Conservation (phyloP, 1,284 basidiomycete species). For the Marasmius tenuissimus region DNA sequence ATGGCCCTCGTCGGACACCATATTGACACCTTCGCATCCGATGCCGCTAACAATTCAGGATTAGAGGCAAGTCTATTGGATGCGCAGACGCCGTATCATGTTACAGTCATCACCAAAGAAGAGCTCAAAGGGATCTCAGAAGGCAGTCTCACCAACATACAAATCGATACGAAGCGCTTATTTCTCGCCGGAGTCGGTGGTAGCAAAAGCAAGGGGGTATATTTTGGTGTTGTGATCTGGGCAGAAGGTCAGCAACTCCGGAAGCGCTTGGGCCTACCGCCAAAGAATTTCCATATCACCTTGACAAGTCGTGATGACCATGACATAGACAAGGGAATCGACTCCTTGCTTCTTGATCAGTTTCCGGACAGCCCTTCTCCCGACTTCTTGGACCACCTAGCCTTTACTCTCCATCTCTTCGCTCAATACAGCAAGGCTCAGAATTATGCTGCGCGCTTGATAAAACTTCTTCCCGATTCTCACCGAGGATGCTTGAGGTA, state of each 20-base stretch:
- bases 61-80: not conserved
- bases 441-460: constrained; percentile 31
- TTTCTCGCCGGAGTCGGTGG: constrained; percentile 42
- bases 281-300: constrained; percentile 57
- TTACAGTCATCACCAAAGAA: constrained; percentile 39
- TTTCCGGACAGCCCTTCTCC: constrained; percentile 24
- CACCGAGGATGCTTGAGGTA: constrained; percentile 44
- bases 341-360: constrained; percentile 38
- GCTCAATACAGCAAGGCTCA: constrained; percentile 36
- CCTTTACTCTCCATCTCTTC: constrained; percentile 43
- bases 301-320: constrained; percentile 44
- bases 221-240: constrained; percentile 57
- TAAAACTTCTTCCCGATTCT: constrained; percentile 31
- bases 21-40: not conserved
- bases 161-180: constrained; percentile 27
- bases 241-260: constrained; percentile 51
- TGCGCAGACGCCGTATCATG: constrained; percentile 32
- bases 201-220: constrained; percentile 28
- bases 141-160: constrained; percentile 5
- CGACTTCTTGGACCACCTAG: constrained; percentile 49
- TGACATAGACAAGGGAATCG: constrained; percentile 45
- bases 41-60: not conserved
- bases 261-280: constrained; percentile 44
- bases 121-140: constrained; percentile 26
- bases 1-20: constrained; percentile 1